phyloP scores from a whole-genome alignment of 495 filamentous ascomycete genomes.

The Lophiotrema nucula region DNA sequence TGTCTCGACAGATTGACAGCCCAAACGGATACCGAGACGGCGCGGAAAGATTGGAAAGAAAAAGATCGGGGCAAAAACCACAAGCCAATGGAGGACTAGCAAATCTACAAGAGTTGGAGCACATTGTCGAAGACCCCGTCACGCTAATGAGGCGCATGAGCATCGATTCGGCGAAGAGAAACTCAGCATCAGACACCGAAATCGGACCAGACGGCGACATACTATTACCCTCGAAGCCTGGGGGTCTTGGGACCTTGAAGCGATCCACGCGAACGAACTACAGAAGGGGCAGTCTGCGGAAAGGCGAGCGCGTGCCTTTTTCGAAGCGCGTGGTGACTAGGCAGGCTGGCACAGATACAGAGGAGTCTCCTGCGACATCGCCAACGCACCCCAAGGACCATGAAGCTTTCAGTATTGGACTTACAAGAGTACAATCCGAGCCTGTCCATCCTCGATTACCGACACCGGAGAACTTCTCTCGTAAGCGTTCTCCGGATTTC shows the following conservation, averaged over 20 bases:
- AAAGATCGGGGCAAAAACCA: slow-evolving; percentile 64
- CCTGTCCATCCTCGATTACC: slow-evolving; percentile 52
- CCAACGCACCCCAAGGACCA: slow-evolving; percentile 42
- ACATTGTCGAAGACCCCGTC: slow-evolving; percentile 77
- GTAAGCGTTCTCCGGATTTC: slow-evolving; percentile 27
- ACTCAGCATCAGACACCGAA: slow-evolving; percentile 42
- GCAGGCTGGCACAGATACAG: slow-evolving; percentile 56
- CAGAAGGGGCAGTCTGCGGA: slow-evolving; percentile 78
- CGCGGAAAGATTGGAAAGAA: slow-evolving; percentile 76
- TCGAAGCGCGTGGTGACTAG: slow-evolving; percentile 67
- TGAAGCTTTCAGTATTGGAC: slow-evolving; percentile 47
- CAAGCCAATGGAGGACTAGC: slow-evolving; percentile 18
- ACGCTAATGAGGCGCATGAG: slow-evolving; percentile 66
- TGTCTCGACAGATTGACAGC: slow-evolving; percentile 85
- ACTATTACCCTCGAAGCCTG: slow-evolving; percentile 72
- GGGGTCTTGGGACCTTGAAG: slow-evolving; percentile 68
- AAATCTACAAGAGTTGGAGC: slow-evolving; percentile 69
- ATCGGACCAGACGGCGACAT: slow-evolving; percentile 68
- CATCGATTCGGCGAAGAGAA: slow-evolving; percentile 46
- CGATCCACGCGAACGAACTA: slow-evolving; percentile 93
- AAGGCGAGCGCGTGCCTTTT: slow-evolving; percentile 72
- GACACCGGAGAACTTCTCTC: slow-evolving; percentile 37
- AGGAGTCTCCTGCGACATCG: slow-evolving; percentile 52
- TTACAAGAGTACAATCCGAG: slow-evolving; percentile 74
- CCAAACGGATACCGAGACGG: slow-evolving; percentile 77